Conservation (phyloP, 2,329 filamentous ascomycete species). For the Xylariaceae sp. region DNA sequence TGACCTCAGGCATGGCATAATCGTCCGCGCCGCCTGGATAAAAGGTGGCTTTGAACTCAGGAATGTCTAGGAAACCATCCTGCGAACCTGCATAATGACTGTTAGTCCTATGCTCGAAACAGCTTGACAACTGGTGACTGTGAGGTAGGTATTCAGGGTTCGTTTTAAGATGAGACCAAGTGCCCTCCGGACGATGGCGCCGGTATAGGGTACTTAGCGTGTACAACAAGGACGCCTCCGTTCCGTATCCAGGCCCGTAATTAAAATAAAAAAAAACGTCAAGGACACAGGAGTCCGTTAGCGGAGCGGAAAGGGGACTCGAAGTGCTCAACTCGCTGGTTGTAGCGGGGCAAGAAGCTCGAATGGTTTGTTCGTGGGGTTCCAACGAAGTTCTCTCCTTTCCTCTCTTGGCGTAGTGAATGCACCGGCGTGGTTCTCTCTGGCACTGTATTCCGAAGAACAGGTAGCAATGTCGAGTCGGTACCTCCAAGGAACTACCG, state of each 20-base stretch:
- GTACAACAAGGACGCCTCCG: not conserved
- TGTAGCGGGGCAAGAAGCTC: not conserved
- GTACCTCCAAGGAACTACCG: no score
- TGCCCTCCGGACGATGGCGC: not conserved
- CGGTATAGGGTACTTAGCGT: not conserved
- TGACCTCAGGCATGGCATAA: conserved; percentile 56
- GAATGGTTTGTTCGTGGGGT: not conserved
- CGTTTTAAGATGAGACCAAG: conserved; percentile 7
- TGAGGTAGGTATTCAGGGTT: not conserved
- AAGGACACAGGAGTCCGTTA: not conserved
- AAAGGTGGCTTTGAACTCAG: conserved; percentile 52
- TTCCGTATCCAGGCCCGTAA: not conserved
- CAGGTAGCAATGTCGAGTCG: no score
- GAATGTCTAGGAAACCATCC: conserved; percentile 38
- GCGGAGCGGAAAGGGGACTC: not conserved
- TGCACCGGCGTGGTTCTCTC: no score
- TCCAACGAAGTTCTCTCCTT: not conserved
- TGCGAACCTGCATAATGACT: conserved; percentile 30
- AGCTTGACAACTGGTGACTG: conserved; percentile 5
- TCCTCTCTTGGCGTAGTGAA: not conserved
- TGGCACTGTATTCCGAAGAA: no score
- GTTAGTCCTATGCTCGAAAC: conserved; percentile 28
- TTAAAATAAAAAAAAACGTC: not conserved
- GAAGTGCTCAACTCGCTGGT: not conserved
- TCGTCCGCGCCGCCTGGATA: conserved; percentile 54